Percentiles rank a stretch among this genome's conserved stretches.
Conservation (phyloP, 139 green algal genomes). For the Haematococcus sp. region DNA sequence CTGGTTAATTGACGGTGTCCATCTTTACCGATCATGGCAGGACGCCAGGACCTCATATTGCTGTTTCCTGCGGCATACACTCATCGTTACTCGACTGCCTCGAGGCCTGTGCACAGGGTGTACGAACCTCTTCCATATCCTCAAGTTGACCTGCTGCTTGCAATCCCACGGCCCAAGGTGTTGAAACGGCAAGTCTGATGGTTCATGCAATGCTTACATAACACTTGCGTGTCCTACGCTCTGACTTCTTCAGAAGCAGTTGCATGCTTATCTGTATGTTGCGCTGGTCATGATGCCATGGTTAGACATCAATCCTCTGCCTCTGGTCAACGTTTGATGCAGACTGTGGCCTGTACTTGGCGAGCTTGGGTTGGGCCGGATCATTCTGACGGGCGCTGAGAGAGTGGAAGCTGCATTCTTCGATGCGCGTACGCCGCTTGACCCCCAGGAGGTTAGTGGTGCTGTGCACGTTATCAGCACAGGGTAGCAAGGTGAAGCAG, state of each 20-base stretch:
- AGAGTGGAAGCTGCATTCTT: slow-evolving; percentile 14
- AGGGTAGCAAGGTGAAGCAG: too few species aligned
- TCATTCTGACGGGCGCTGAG: slow-evolving; percentile 6
- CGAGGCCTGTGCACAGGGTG: background rate
- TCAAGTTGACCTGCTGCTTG: background rate
- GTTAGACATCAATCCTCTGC: background rate
- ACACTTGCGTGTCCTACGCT: too few species aligned
- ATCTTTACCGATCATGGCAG: too few species aligned
- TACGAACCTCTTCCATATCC: background rate
- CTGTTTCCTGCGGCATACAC: too few species aligned
- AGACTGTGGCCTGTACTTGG: slow-evolving; percentile 14
- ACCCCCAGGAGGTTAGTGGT: too few species aligned
- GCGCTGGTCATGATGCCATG: background rate
- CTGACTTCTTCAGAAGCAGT: too few species aligned
- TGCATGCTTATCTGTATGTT: background rate
- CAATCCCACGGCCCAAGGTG: slow-evolving; percentile 6
- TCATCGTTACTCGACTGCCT: too few species aligned
- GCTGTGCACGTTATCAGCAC: too few species aligned
- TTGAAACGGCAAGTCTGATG: background rate
- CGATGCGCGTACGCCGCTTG: too few species aligned
- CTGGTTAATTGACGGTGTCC: too few species aligned
- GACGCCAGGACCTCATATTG: too few species aligned
- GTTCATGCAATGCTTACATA: too few species aligned
- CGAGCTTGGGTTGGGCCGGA: slow-evolving; percentile 3
- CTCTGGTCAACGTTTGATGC: background rate